Base-by-base conservation (phyloP, 1,139 yeast species). In the Hemisphaericaspora xylanilytica region DNA sequence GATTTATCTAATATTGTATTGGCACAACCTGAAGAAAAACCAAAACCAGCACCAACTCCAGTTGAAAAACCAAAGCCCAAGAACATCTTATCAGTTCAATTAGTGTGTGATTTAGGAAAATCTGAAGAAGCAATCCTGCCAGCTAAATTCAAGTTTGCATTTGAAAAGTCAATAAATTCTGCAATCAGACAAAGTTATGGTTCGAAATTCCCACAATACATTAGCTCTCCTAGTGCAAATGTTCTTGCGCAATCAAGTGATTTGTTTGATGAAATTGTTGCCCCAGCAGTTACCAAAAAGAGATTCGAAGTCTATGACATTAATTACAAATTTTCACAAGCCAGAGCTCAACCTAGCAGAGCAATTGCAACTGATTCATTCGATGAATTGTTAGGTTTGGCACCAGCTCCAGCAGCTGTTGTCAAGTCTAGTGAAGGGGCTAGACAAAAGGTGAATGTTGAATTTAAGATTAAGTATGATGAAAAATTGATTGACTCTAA, bases 1-100 rank as follows among this genome's bases (percentile, higher is more conserved):
- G 97, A 92, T 58, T 71, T 92, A 42, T 76, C 88, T 31, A 79
- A 85, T 59, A 80, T 90, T 48, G 75, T 78, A 43, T 50, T 79
- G 42, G 73, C 77, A 3, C 15, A 32, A 33, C 26, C 38, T 25
- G 55, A 59, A 26, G 55, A 59, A 22, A 48, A 47, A 8, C 50
- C 57, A 2, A 56, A 49, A 16, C 35, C 47, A 25, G 29, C 33
- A 40, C 12, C 33, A n/a, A 18, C 13, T 37, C 45, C 43, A 13
- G 36, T 43, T 10, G 50, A 45, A 30, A 53, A 53, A 31, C 57
- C 56, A 28, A 57, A 58, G 37, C 72, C 70, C 22, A 44, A 57
- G 28, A 58, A 67, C 43, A 46, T 65, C 30, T 44, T 66, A 31
- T 46, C 50, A 26, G 49, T 62, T 35, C 51, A 57, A 39, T 53